Evolutionary conservation across 106 monocot genomes (phyloP), one percentile per base, ranked within the genome.

Genomic region (Allium fistulosum): DNA sequence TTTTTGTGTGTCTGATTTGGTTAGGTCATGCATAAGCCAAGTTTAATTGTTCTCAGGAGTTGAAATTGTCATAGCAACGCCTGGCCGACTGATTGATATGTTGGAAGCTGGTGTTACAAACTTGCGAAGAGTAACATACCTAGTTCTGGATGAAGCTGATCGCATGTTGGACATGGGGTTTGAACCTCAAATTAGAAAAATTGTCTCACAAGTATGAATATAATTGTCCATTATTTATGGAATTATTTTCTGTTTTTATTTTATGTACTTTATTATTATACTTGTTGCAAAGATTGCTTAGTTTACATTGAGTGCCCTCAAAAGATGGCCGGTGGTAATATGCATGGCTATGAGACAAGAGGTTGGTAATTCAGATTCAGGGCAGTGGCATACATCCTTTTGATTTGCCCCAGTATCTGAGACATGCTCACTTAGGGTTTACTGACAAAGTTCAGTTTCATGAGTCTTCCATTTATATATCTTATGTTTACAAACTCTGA

Each of bases 131-230:
- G 86, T 96, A 57, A 91, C 95, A 13, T 96, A 91, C 63, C 95
- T 96, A 72, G 95, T 92, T 50, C 58, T 96, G 75, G 95, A 96
- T 78, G 95, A 96, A 78, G 95, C 95, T 71, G 95, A 96, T 71
- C 95, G 95, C 18, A 96, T 96, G 95, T 74, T 96, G 74, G 95
- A 96, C 53, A 96, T 96, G 95, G 95, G 95, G 12, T 96, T 96
- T 84, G 95, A 96, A 71, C 95, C 95, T 58, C 95, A 96, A 59
- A 96, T 96, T 66, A 77, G 81, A 22, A 91, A 96, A 74, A 96
- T 96, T 72, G 10, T 96, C 13, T 81, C 95, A 70, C 95, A 96
- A 73, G 95, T 91, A 80, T 71, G 68, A 51, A 37, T 47, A 28
- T 13, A 17, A 17, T 68, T 28, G 48, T 14, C 49, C 9, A 60